Evolutionary conservation across 805 yeast genomes (phyloP), one percentile per base, ranked within the genome.

Genomic region (Saturnispora ahearnii): DNA sequence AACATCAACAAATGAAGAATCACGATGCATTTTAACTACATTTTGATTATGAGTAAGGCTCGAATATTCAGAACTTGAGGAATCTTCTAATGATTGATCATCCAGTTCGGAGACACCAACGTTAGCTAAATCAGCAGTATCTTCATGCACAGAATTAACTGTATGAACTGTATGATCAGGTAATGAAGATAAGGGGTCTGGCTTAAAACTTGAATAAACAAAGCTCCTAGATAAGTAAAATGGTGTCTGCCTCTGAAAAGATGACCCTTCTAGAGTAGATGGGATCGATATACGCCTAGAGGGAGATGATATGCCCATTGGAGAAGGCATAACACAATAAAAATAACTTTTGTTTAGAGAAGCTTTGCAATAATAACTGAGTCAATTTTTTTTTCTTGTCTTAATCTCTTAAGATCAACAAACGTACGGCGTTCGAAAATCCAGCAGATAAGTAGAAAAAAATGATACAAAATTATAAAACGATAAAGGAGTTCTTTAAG

Each of bases 61-160:
- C 12, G 21, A 36, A 9, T 21, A 36, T 36, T 36, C 40, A 18
- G 26, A 2, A 18, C 21, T 36, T 10, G 12, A 18, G 5, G 40
- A 18, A 6, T 36, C 54, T 30, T 53, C 55, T 11, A 21, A 28
- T 28, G 48, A 28, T 30, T 12, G n/a, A 5, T 32, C 33, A 1
- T 57, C 62, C 18, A 51, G 31, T 15, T 68, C 74, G 9, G 73
- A 68, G 9, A 78, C 78, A 6, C 82, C 85, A 31, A 78, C 77
- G 43, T 69, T 71, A 5, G 84, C 84, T 44, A 78, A 66, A 41
- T 70, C 74, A 1, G 79, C 82, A 0, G 83, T 72, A 52, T 78
- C 78, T 52, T 76, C 81, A 54, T 79, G 82, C 41, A 79, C 70
- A 13, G 74, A 72, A 26, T 63, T 60, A 5, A 77, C 75, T 0